Evolutionary conservation across 2,329 filamentous ascomycete genomes (phyloP).

Genomic region (Ophioceras dolichostomum): DNA sequence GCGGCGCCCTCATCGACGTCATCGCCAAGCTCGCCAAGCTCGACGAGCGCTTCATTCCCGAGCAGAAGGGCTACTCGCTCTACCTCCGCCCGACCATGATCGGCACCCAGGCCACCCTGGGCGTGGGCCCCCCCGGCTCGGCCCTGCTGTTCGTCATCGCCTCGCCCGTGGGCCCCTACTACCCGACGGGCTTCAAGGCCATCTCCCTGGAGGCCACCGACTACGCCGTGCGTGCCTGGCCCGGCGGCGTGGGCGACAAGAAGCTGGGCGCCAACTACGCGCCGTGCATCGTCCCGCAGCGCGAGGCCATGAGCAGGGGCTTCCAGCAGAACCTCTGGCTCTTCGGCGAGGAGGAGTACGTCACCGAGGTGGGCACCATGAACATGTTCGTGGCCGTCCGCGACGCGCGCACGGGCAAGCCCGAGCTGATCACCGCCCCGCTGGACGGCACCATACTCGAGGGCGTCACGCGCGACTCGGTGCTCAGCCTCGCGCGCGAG

Average conservation of each 20-base stretch:
- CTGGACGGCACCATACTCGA: slow-evolving; percentile 94
- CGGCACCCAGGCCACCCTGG: slow-evolving; percentile 87
- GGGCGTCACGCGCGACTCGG: slow-evolving; percentile 86
- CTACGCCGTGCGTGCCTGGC: slow-evolving; percentile 95
- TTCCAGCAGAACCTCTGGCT: slow-evolving; percentile 99
- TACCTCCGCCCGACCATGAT: slow-evolving; percentile 97
- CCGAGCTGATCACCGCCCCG: slow-evolving; percentile 88
- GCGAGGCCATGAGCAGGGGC: slow-evolving; percentile 78
- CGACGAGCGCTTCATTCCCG: slow-evolving; percentile 83
- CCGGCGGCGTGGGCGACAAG: slow-evolving; percentile 93
- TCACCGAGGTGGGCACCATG: slow-evolving; percentile 98
- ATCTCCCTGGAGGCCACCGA: slow-evolving; percentile 90
- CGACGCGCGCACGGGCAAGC: slow-evolving; percentile 78
- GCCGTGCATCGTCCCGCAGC: slow-evolving; percentile 95
- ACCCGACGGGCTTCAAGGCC: slow-evolving; percentile 96
- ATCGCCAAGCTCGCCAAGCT: slow-evolving; percentile 69
- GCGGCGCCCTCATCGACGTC: slow-evolving; percentile 62
- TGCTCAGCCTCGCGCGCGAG: slow-evolving; percentile 77
- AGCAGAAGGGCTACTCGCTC: slow-evolving; percentile 77
- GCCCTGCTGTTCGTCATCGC: slow-evolving; percentile 92
- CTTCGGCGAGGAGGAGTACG: slow-evolving; percentile 88
- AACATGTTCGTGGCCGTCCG: slow-evolving; percentile 86
- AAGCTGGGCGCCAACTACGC: slow-evolving; percentile 99
- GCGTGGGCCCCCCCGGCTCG: slow-evolving; percentile 82
- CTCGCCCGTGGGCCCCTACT: slow-evolving; percentile 93